phyloP scores from a whole-genome alignment of 176 grass and related monocot species.

The Carex myosuroides region DNA sequence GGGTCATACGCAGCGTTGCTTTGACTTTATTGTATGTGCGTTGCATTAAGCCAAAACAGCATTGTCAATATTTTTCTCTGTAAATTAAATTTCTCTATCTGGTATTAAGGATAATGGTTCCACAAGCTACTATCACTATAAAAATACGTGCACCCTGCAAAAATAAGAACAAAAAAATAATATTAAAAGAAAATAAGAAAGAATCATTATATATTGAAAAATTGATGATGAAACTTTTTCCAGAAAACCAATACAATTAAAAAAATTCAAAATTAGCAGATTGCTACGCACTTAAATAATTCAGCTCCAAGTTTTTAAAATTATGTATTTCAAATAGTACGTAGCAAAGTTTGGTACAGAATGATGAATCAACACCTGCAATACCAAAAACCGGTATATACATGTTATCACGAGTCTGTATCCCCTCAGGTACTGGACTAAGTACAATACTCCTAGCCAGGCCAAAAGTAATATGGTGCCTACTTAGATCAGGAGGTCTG shows the following conservation, averaged over 20 bases:
- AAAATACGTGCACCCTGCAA: constrained; percentile 27
- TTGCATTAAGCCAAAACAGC: no score
- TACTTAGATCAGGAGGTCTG: no score
- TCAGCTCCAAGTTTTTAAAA: not conserved
- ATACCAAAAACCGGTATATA: not conserved
- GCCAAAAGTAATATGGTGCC: no score
- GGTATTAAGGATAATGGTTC: constrained; percentile 27
- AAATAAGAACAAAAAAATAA: not conserved
- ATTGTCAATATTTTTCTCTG: no score
- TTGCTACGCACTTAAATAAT: not conserved
- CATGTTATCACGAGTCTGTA: not conserved
- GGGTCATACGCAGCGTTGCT: no score
- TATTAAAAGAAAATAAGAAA: not conserved
- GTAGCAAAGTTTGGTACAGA: not conserved
- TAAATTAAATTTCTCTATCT: constrained; percentile 7
- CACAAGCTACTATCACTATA: constrained; percentile 28
- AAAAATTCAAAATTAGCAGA: not conserved
- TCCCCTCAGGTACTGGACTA: no score
- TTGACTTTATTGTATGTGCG: no score
- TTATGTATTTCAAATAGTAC: not conserved
- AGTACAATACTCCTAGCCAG: no score
- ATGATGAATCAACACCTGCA: not conserved
- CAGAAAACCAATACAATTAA: not conserved
- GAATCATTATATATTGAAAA: not conserved
- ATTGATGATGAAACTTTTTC: not conserved